Evolutionary conservation across 2,329 filamentous ascomycete species (phyloP).

Genomic region (Orbilia blumenaviensis): DNA sequence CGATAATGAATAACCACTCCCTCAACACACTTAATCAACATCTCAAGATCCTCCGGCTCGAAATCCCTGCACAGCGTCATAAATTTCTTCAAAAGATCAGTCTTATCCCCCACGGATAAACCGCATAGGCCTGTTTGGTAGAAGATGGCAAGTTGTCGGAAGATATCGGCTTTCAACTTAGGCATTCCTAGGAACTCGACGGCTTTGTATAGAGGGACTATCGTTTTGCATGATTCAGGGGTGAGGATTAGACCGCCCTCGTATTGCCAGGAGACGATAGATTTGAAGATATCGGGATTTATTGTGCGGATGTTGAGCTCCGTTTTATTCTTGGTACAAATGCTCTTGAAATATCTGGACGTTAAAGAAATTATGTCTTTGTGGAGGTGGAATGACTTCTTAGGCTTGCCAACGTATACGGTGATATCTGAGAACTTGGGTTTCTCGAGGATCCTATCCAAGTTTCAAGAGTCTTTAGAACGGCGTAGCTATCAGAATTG

Average conservation of each 20-base stretch:
- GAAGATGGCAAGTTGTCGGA: background rate
- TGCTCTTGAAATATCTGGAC: background rate
- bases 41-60: too few species aligned
- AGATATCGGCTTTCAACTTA: background rate
- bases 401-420: conserved; percentile 25
- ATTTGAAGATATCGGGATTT: background rate
- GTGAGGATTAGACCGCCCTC: background rate
- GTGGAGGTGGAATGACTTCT: conserved; percentile 53
- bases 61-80: too few species aligned
- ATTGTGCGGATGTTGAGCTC: too few species aligned
- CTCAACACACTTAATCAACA: too few species aligned
- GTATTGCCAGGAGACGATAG: background rate
- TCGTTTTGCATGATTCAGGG: background rate
- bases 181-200: background rate
- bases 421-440: conserved; percentile 32
- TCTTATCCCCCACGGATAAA: too few species aligned
- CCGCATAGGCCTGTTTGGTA: background rate
- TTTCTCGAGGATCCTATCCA: conserved; percentile 4
- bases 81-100: too few species aligned
- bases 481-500: too few species aligned
- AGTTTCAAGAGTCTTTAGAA: too few species aligned
- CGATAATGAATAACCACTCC: background rate
- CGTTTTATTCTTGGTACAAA: too few species aligned
- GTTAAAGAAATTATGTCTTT: conserved; percentile 40
- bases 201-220: background rate